These are phyloP conservation scores for Fusarium chlamydosporum DNA, from an alignment of 2,329 filamentous ascomycete species.

Conservation along the genomic window DNA sequence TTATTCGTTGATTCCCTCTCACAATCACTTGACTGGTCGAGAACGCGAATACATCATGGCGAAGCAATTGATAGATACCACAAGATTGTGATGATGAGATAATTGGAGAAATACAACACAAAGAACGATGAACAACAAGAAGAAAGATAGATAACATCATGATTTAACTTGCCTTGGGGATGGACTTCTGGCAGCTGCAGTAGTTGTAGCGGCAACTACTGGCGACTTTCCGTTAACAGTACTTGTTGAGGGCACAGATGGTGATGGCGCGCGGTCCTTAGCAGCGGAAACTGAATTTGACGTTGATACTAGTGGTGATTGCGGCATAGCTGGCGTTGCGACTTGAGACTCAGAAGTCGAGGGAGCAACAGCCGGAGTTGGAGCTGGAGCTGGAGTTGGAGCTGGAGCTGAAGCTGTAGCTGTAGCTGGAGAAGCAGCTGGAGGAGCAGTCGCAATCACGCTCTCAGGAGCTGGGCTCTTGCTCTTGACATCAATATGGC, in stretches of 20 bases:
- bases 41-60: slow-evolving; percentile 40
- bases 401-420: too few relatives aligned
- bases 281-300: slow-evolving; percentile 33
- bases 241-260: slow-evolving; percentile 25
- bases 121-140: neutral
- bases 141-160: neutral
- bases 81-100: slow-evolving; percentile 9
- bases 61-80: slow-evolving; percentile 15
- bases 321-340: slow-evolving; percentile 22
- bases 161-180: slow-evolving; percentile 38
- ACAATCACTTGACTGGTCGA: slow-evolving; percentile 43
- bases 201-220: slow-evolving; percentile 1
- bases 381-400: too few relatives aligned
- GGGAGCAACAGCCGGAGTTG: neutral
- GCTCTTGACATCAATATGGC: slow-evolving; percentile 36
- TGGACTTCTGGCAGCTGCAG: slow-evolving; percentile 10
- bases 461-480: slow-evolving; percentile 36
- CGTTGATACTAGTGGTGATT: slow-evolving; percentile 33
- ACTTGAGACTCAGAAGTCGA: slow-evolving; percentile 20
- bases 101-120: neutral
- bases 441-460: slow-evolving; percentile 21
- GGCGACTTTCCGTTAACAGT: slow-evolving; percentile 32
- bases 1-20: slow-evolving; percentile 7
- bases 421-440: neutral
- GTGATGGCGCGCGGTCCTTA: slow-evolving; percentile 41